Evolutionary conservation across 768 basidiomycete genomes (phyloP), one percentile per base, ranked within the genome.

Genomic region (Kwoniella europaea): DNA sequence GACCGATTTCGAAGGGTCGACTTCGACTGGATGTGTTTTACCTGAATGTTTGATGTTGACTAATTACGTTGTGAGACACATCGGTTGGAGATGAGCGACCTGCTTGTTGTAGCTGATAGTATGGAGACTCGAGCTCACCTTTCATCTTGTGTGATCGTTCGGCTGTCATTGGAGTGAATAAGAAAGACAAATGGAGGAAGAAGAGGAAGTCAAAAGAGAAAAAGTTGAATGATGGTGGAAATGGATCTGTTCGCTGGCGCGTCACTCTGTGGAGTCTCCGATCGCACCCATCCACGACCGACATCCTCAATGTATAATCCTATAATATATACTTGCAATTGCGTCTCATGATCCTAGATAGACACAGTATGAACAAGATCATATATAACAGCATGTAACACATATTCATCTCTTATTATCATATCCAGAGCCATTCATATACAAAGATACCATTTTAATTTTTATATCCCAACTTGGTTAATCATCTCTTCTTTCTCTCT

Each of bases 1-100:
- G 2, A 90, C 88, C 1, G 91, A 7, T 5, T 88, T 86, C 85
- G 90, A 88, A 16, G 89, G 85, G 84, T 97, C 90, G 57, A 97
- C 89, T 58, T 87, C 82, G 52, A 97, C 82, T 73, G 89, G 86
- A 83, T 91, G 86, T 0, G 87, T 85, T 85, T 93, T 94, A 67
- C 93, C 94, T 13, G 92, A 88, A 81, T 98, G 94, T 83, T 97
- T 98, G 82, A 98, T 88, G 76, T 90, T 88, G 4, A 99, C 92
- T 65, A 27, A 43, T 35, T 9, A 35, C 35, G 6, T 59, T 15
- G 16, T 56, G 15, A 29, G n/a, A 59, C 42, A 29, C 9, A 56
- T 24, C n/a, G 24, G 22, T 3, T 27, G 35, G 1, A 6, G 6
- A 35, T 35, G 4, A 46, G 18, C 46, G 46, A 50, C 46, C 6